A percentile compares a stretch with the other conserved stretches of the same genome.
phyloP scores from a whole-genome alignment of 164 flowering plant species.

The Umbilicus rupestris region DNA sequence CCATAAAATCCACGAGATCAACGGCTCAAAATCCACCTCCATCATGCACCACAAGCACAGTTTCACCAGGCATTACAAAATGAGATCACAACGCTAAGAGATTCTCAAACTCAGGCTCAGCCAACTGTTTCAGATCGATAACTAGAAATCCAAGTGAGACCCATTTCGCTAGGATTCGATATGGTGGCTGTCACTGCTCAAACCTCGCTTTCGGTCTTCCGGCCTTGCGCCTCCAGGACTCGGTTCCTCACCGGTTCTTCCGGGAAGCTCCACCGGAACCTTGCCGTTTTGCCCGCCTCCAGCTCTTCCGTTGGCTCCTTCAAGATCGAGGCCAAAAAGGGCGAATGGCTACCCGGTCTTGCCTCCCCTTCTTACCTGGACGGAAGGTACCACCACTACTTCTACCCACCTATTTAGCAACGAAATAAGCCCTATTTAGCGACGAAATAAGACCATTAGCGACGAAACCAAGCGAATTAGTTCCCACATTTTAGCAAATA shows the following conservation, averaged over 20 bases:
- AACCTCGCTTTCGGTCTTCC: conserved; percentile 51
- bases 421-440: not conserved
- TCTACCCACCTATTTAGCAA: too few relatives aligned
- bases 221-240: conserved; percentile 35
- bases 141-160: not conserved
- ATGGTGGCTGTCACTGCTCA: conserved; percentile 60
- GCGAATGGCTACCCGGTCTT: conserved; percentile 61
- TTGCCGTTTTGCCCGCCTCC: conserved; percentile 24
- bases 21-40: not conserved
- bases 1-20: conserved; percentile 1
- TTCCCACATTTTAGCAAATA: not conserved
- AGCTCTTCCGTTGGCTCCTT: conserved; percentile 16
- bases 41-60: conserved; percentile 5
- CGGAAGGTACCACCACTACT: conserved; percentile 29
- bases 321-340: conserved; percentile 46
- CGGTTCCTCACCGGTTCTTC: conserved; percentile 43
- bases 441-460: not conserved
- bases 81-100: not conserved
- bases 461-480: too few relatives aligned
- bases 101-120: not conserved
- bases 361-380: conserved; percentile 46
- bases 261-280: conserved; percentile 26
- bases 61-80: not conserved
- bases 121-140: not conserved
- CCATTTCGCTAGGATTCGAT: not conserved